Percentiles rank a stretch among this genome's conserved stretches.
Conservation (phyloP, 352 stramenopile genomes). For the Phytophthora ohioensis region DNA sequence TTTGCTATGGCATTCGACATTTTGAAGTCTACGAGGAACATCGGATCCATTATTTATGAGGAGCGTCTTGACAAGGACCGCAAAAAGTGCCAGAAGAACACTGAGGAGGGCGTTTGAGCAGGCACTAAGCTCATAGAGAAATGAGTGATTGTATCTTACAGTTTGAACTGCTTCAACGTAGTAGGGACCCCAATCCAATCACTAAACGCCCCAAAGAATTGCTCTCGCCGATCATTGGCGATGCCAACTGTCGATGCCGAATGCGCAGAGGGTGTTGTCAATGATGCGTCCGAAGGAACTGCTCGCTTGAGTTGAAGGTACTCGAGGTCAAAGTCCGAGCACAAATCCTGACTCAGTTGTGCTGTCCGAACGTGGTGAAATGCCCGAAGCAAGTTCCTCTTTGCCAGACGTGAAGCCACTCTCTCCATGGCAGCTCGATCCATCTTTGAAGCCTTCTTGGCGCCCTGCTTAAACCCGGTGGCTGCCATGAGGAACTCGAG, state of each 20-base stretch:
- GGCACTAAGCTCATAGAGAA: slow-evolving; percentile 3
- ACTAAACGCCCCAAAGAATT: slow-evolving; percentile 44
- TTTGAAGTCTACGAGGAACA: slow-evolving; percentile 49
- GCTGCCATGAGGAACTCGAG: slow-evolving; percentile 68
- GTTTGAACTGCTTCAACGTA: slow-evolving; percentile 54
- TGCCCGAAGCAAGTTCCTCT: slow-evolving; percentile 62
- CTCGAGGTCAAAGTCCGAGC: slow-evolving; percentile 17
- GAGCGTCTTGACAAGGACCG: slow-evolving; percentile 54
- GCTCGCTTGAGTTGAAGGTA: slow-evolving; percentile 51
- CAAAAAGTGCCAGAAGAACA: slow-evolving; percentile 41
- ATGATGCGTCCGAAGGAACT: slow-evolving; percentile 39
- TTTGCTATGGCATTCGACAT: slow-evolving; percentile 79
- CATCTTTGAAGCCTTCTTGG: slow-evolving; percentile 74
- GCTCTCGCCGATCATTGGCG: slow-evolving; percentile 17
- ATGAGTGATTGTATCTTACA: slow-evolving; percentile 29
- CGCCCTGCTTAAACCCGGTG: slow-evolving; percentile 74
- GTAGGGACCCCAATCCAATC: slow-evolving; percentile 45
- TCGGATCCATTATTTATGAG: slow-evolving; percentile 75
- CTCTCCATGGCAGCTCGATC: slow-evolving; percentile 47
- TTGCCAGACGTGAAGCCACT: slow-evolving; percentile 71
- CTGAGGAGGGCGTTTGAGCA: slow-evolving; percentile 10
- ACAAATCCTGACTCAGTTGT: background rate
- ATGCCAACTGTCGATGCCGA: slow-evolving; percentile 24
- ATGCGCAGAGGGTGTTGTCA: slow-evolving; percentile 25
- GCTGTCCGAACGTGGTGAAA: slow-evolving; percentile 40